Percentiles rank a stretch among this genome's conserved stretches.
These are phyloP conservation scores for Cladophialophora chaetospira DNA, from an alignment of 2,329 filamentous ascomycete species.

Conservation along the genomic window DNA sequence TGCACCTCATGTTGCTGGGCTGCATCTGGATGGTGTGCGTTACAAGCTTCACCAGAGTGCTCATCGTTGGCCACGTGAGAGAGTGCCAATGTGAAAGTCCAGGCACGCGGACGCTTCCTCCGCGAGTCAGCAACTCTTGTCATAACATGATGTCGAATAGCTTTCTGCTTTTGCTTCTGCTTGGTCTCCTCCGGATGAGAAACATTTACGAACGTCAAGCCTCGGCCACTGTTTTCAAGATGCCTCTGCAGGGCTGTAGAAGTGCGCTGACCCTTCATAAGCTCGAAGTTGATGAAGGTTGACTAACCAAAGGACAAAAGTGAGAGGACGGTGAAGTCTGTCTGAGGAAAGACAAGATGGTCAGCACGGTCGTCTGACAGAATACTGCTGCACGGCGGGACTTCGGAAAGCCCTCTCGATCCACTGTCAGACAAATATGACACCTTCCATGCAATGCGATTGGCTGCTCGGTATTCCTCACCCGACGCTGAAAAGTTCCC, in stretches of 20 bases:
- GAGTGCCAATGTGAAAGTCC: slow-evolving; percentile 2
- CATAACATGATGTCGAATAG: slow-evolving; percentile 22
- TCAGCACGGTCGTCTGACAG: too few relatives aligned
- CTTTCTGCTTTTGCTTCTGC: slow-evolving; percentile 5
- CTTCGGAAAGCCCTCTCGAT: too few relatives aligned
- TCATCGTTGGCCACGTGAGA: too few relatives aligned
- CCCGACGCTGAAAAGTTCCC: neutral
- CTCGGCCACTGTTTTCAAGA: neutral
- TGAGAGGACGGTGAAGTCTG: neutral
- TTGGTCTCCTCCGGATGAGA: slow-evolving; percentile 12
- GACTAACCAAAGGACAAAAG: neutral
- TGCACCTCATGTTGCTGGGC: neutral
- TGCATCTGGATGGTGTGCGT: neutral
- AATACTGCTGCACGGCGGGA: too few relatives aligned
- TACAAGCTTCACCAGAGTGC: neutral
- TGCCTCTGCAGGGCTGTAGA: neutral
- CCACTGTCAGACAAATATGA: too few relatives aligned
- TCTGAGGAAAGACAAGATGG: too few relatives aligned
- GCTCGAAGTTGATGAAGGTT: neutral
- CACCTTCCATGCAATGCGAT: too few relatives aligned
- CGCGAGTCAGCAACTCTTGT: slow-evolving; percentile 9
- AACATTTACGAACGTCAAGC: slow-evolving; percentile 8
- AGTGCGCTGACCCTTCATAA: neutral
- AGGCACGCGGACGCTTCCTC: slow-evolving; percentile 7
- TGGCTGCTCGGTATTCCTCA: too few relatives aligned